phyloP scores from a whole-genome alignment of 257 asterid species.

The Solanum chiquidenum region DNA sequence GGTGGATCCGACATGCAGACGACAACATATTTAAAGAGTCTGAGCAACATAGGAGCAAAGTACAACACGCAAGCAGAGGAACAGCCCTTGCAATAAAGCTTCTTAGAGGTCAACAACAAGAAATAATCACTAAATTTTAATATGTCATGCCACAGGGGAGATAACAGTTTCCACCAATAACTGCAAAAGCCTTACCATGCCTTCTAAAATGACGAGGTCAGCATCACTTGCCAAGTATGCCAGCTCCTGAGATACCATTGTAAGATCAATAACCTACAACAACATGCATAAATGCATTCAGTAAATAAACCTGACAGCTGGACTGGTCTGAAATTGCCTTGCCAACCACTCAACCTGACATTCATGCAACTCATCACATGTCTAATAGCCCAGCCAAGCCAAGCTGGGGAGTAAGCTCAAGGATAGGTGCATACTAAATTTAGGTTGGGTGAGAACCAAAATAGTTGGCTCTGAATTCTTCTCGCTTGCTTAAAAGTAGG shows the following conservation, averaged over 20 bases:
- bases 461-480: not conserved
- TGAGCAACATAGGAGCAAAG: not conserved
- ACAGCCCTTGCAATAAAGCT: not conserved
- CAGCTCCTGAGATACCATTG: slow-evolving; percentile 82
- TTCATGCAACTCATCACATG: not conserved
- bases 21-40: not conserved
- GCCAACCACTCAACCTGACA: not conserved
- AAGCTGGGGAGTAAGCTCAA: not conserved
- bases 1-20: not conserved
- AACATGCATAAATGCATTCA: not conserved
- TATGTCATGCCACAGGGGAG: not conserved
- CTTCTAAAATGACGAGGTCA: slow-evolving; percentile 91
- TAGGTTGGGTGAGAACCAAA: not conserved
- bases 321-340: not conserved
- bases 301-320: not conserved
- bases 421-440: not conserved
- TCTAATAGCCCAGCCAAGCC: not conserved
- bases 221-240: slow-evolving; percentile 85
- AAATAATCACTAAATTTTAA: not conserved
- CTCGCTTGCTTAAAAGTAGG: not conserved
- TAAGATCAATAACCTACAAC: slow-evolving; percentile 76
- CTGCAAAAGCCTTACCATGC: slow-evolving; percentile 52
- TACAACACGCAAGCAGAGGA: not conserved
- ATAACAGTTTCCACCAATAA: not conserved
- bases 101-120: not conserved